These are phyloP conservation scores for Pichia sp. DNA, from an alignment of 1,139 yeast genomes.

Conservation along the genomic window DNA sequence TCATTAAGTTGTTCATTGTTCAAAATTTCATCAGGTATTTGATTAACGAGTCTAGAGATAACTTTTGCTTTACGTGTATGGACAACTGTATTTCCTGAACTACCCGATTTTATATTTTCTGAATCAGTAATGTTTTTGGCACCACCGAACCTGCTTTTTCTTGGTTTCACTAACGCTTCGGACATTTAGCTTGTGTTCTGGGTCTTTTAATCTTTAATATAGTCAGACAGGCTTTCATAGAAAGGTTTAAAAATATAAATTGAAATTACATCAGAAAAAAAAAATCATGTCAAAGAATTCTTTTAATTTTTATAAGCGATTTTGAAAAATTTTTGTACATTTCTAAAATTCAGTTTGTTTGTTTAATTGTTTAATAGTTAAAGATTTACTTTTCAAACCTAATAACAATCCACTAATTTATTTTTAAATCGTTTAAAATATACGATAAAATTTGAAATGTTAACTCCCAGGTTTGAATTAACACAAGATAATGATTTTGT, in stretches of 20 bases:
- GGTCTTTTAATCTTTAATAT: no score
- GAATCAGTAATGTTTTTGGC: slow-evolving; percentile 10
- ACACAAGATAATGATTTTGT: slow-evolving; percentile 72
- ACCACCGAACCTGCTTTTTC: slow-evolving; percentile 24
- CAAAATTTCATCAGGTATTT: slow-evolving; percentile 84
- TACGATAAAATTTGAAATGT: slow-evolving; percentile 40
- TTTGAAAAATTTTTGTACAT: no score
- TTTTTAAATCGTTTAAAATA: neutral
- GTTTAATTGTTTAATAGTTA: no score
- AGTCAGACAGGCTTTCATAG: neutral
- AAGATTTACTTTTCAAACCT: no score
- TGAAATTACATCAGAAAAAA: no score
- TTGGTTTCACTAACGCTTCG: slow-evolving; percentile 7
- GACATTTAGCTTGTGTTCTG: slow-evolving; percentile 2
- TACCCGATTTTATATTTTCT: neutral
- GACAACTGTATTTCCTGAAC: slow-evolving; percentile 20
- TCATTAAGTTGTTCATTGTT: slow-evolving; percentile 73
- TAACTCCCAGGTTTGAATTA: slow-evolving; percentile 79
- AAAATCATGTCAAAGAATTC: no score
- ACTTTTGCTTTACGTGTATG: slow-evolving; percentile 32
- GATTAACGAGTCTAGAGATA: slow-evolving; percentile 64
- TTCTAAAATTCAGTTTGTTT: no score
- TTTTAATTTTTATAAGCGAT: no score
- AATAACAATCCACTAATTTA: neutral
- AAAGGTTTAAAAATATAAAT: no score